A percentile compares a stretch with the other conserved stretches of the same genome.
phyloP scores from a whole-genome alignment of 352 stramenopile genomes.

The Phytopythium mirpurense region DNA sequence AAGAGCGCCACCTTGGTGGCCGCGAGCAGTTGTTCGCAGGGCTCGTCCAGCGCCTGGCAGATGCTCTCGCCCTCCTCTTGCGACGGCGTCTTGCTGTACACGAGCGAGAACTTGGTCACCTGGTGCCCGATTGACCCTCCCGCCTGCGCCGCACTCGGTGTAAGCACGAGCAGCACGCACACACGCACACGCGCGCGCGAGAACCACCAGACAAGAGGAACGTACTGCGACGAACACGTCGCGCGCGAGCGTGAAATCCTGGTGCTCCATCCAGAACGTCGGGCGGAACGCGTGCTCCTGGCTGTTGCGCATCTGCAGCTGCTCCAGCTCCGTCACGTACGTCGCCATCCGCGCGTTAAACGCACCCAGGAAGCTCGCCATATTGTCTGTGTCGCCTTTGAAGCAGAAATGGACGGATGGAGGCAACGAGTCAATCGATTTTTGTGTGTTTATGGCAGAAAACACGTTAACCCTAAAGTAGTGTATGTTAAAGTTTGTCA shows the following conservation, averaged over 20 bases:
- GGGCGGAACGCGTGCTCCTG: constrained; percentile 55
- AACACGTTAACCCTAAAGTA: too few species aligned
- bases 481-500: too few species aligned
- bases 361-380: constrained; percentile 48
- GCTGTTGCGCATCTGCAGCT: constrained; percentile 51
- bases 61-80: constrained; percentile 69
- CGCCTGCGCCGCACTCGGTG: constrained; percentile 29
- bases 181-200: neutral
- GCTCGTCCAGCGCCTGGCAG: constrained; percentile 69
- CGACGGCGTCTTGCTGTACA: constrained; percentile 73
- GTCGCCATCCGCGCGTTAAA: constrained; percentile 49
- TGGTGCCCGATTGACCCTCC: constrained; percentile 63
- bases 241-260: constrained; percentile 71
- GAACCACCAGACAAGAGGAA: neutral
- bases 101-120: constrained; percentile 86
- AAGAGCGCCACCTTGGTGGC: constrained; percentile 77
- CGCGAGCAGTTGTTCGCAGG: constrained; percentile 71
- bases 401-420: too few species aligned
- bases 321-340: constrained; percentile 55
- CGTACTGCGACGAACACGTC: constrained; percentile 77
- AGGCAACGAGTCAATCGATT: too few species aligned
- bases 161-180: neutral
- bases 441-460: too few species aligned
- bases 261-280: constrained; percentile 72
- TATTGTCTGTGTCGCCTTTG: too few species aligned